Percentiles rank a stretch among this genome's conserved stretches.
phyloP scores from a whole-genome alignment of 2,329 filamentous ascomycete genomes.

The Hymenoscyphus repandus region DNA sequence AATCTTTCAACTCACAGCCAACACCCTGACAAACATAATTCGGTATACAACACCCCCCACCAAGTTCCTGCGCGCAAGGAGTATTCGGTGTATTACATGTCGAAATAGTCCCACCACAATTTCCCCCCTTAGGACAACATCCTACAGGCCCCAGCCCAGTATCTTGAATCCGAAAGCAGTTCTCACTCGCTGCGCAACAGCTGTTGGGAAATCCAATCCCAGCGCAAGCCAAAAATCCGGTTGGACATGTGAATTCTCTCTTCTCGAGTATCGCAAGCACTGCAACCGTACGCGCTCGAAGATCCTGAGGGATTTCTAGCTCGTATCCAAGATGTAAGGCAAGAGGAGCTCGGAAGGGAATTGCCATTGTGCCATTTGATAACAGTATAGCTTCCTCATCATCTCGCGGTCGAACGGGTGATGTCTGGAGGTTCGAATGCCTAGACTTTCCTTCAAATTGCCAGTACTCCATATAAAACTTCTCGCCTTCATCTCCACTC shows the following conservation, averaged over 20 bases:
- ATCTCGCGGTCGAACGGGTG: conserved; percentile 17
- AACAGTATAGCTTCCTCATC: conserved; percentile 18
- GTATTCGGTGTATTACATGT: conserved; percentile 57
- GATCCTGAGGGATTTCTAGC: conserved; percentile 4
- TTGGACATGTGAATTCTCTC: conserved; percentile 61
- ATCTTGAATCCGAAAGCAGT: conserved; percentile 60
- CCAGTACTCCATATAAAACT: conserved; percentile 66
- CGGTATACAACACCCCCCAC: conserved; percentile 71
- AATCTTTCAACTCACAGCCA: conserved; percentile 50
- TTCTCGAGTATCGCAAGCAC: conserved; percentile 45
- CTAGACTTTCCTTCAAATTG: conserved; percentile 27
- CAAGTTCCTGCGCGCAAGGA: conserved; percentile 58
- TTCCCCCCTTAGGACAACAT: conserved; percentile 64
- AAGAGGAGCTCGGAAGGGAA: conserved; percentile 46
- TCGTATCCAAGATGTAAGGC: conserved; percentile 39
- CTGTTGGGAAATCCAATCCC: conserved; percentile 62
- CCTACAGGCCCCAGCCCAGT: conserved; percentile 63
- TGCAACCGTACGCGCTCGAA: conserved; percentile 26
- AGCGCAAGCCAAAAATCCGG: conserved; percentile 59
- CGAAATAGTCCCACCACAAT: conserved; percentile 58
- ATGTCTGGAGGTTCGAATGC: conserved; percentile 6
- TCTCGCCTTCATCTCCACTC: conserved; percentile 63
- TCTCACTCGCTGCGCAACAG: conserved; percentile 64
- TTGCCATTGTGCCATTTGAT: conserved; percentile 18
- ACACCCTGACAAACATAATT: conserved; percentile 64